Evolutionary conservation across 345 rosid species (phyloP).

Genomic region (Hirschfeldia incana): DNA sequence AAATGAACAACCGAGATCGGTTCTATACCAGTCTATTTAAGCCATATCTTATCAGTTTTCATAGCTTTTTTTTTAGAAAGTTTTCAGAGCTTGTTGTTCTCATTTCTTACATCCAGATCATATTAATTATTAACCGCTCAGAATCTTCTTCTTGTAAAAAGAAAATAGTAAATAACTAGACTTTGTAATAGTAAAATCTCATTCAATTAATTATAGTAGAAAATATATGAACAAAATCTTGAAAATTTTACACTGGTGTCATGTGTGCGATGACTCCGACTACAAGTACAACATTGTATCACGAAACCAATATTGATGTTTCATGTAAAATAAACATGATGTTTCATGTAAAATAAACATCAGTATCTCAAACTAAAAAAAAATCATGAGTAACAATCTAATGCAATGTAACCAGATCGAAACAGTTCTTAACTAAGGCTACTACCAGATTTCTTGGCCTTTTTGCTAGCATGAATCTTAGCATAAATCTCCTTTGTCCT

Average conservation of each 20-base stretch:
- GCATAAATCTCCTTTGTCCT: slow-evolving; percentile 63
- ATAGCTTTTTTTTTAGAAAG: background rate
- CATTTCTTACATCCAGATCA: background rate
- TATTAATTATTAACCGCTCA: background rate
- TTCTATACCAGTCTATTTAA: background rate
- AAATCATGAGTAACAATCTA: background rate
- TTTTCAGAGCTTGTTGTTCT: background rate
- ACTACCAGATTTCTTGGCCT: slow-evolving; percentile 41
- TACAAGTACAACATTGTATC: background rate
- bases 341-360: background rate
- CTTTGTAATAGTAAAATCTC: background rate
- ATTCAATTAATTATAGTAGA: background rate
- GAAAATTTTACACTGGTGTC: background rate
- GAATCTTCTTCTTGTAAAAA: background rate
- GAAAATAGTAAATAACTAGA: background rate
- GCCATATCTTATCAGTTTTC: background rate
- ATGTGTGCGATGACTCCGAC: background rate
- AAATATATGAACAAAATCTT: background rate
- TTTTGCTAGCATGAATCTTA: slow-evolving; percentile 57
- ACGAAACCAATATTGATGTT: background rate
- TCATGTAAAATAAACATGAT: background rate
- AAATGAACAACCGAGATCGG: too few relatives aligned
- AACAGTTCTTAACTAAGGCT: slow-evolving; percentile 25
- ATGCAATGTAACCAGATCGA: background rate
- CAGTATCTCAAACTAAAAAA: background rate